A percentile compares a stretch with the other conserved stretches of the same genome.
These are phyloP conservation scores for Paracoccidioides lutzii DNA, from an alignment of 2,329 filamentous ascomycete genomes.

Conservation along the genomic window DNA sequence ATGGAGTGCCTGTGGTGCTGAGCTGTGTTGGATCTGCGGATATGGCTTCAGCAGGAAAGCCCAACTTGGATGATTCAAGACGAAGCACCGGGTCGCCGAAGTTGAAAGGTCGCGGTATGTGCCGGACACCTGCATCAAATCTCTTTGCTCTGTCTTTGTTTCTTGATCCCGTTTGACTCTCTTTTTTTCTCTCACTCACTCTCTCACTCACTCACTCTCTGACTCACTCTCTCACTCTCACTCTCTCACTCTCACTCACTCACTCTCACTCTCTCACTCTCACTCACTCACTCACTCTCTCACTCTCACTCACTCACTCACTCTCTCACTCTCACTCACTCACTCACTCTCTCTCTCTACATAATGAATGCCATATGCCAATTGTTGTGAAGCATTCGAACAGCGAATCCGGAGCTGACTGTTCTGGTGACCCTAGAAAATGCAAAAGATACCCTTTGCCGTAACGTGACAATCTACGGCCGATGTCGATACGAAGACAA, in stretches of 20 bases:
- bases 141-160: background rate
- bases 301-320: too few species aligned
- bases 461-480: conserved; percentile 86
- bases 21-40: conserved; percentile 22
- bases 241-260: too few species aligned
- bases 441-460: conserved; percentile 75
- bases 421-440: conserved; percentile 44
- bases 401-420: background rate
- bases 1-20: conserved; percentile 29
- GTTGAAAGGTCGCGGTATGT: conserved; percentile 37
- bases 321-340: too few species aligned
- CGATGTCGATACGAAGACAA: conserved; percentile 86
- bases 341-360: background rate
- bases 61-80: conserved; percentile 33
- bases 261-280: too few species aligned
- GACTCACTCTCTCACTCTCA: too few species aligned
- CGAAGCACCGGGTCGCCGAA: conserved; percentile 35
- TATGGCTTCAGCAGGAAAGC: conserved; percentile 34
- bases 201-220: too few species aligned
- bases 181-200: background rate
- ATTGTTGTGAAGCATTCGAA: background rate
- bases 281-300: too few species aligned
- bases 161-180: too few species aligned
- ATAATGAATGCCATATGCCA: background rate
- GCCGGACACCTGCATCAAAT: background rate